phyloP scores from a whole-genome alignment of 2,329 filamentous ascomycete species.

The Metarhizium guizhouense region DNA sequence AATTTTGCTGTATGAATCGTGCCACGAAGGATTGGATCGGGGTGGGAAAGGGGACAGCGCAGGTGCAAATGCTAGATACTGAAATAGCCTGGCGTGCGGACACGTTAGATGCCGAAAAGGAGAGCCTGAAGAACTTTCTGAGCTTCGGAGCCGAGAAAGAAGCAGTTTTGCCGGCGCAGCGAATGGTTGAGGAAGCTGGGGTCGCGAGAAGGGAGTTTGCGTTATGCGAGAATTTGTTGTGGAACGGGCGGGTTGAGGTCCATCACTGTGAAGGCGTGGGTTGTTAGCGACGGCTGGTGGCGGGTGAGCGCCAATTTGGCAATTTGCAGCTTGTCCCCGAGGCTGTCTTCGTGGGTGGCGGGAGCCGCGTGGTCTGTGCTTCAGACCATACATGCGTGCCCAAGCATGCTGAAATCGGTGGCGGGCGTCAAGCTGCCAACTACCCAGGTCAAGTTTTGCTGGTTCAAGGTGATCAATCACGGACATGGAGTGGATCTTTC shows the following conservation, averaged over 20 bases:
- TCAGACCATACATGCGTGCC: neutral
- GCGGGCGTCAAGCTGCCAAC: no score
- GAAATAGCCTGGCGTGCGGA: neutral
- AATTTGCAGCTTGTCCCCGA: neutral
- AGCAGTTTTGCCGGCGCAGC: neutral
- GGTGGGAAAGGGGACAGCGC: neutral
- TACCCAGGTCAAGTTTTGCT: no score
- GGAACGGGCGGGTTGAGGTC: slow-evolving; percentile 5
- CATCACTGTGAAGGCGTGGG: neutral
- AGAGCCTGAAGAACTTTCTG: neutral
- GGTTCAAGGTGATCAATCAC: no score
- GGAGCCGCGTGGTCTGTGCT: neutral
- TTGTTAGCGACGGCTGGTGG: neutral
- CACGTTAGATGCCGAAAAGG: neutral
- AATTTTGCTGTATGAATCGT: neutral
- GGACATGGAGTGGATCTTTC: no score
- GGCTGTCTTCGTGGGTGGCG: neutral
- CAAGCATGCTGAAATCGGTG: neutral
- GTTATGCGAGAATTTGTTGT: slow-evolving; percentile 8
- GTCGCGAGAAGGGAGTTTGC: neutral
- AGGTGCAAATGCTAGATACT: neutral
- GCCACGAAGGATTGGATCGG: neutral
- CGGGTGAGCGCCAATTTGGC: neutral
- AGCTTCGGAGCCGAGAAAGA: neutral
- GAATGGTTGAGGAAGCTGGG: neutral